Base-by-base conservation (phyloP, 2,329 filamentous ascomycete genomes). In the Aciculosporium take region DNA sequence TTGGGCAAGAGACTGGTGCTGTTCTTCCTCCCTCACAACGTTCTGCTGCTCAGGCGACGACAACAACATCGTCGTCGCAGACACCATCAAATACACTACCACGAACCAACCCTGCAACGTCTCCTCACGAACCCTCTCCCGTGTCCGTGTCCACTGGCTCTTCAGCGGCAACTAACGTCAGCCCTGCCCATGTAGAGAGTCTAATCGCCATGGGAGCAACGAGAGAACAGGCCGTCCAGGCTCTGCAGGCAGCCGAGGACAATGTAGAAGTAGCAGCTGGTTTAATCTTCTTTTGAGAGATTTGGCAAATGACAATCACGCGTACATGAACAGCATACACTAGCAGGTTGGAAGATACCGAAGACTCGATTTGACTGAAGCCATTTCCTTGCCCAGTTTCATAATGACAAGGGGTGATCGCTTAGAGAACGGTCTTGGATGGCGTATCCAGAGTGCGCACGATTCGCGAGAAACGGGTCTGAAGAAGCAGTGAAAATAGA, bases 1-100 rank as follows among this genome's bases (percentile, higher is more conserved):
- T 96, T 47, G 89, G 89, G 33, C 80, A 82, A 37, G 75, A 79
- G 42, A 83, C 87, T 3, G 91, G 91, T 13, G 86, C 82, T 21
- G 76, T 91, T 18, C 74, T 56, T 33, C 55, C 59, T 45, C 53
- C 42, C 37, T 46, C 34, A 37, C 39, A 40, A 36, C 30, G 45
- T 25, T 33, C 38, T 10, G 46, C 47, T 7, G 30, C 51, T 59
- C 40, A 53, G 42, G 37, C 37, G 29, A 24, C 31, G 18, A 23
- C 39, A 29, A 21, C 18, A 18, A 8, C 24, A 17, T 24, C 37
- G 33, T 21, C 37, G 29, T 31, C 50, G 45, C 28, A 42, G 24
- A 33, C 43, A 41, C 33, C 47, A 17, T 40, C 51, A 12, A 46
- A 46, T 30, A 51, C 49, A 40, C 48, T 51, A 18, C 49, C 55